These are phyloP conservation scores for Eleusine indica DNA, from an alignment of 176 grass and related monocot species.

Conservation along the genomic window DNA sequence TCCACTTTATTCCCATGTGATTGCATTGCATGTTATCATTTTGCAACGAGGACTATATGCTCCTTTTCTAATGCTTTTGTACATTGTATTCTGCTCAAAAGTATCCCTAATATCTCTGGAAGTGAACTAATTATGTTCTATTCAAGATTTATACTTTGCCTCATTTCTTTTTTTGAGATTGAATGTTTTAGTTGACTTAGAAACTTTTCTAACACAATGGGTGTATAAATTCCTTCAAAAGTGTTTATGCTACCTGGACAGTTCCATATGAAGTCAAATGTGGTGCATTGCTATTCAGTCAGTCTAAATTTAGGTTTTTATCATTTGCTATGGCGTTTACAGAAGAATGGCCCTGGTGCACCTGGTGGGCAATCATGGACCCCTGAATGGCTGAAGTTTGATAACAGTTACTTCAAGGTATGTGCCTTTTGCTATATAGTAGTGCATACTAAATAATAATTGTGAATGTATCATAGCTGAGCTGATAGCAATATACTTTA, in stretches of 20 bases:
- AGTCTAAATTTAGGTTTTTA: conserved; percentile 7
- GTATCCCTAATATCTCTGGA: not conserved
- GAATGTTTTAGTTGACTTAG: conserved; percentile 5
- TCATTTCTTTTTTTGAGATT: not conserved
- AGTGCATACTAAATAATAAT: conserved; percentile 16
- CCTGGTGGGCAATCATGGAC: conserved; percentile 99
- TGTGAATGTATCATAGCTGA: conserved; percentile 37
- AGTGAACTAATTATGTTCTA: conserved; percentile 24
- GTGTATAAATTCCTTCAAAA: conserved; percentile 4
- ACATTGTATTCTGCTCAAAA: not conserved
- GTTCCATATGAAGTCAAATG: conserved; percentile 10
- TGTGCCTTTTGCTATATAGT: not conserved
- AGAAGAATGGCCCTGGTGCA: conserved; percentile 98
- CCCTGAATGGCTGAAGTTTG: conserved; percentile 87
- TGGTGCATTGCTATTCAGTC: not conserved
- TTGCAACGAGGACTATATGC: not conserved
- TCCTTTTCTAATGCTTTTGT: conserved; percentile 2
- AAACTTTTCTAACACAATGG: not conserved
- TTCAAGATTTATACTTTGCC: conserved; percentile 19
- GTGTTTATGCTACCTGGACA: not conserved
- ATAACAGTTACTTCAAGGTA: conserved; percentile 96
- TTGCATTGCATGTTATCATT: conserved; percentile 23
- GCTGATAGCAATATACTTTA: conserved; percentile 35
- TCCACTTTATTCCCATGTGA: not conserved
- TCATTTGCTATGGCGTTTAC: conserved; percentile 9